Conservation (phyloP, 2,329 filamentous ascomycete genomes). For the Pestalotiopsis sp. region DNA sequence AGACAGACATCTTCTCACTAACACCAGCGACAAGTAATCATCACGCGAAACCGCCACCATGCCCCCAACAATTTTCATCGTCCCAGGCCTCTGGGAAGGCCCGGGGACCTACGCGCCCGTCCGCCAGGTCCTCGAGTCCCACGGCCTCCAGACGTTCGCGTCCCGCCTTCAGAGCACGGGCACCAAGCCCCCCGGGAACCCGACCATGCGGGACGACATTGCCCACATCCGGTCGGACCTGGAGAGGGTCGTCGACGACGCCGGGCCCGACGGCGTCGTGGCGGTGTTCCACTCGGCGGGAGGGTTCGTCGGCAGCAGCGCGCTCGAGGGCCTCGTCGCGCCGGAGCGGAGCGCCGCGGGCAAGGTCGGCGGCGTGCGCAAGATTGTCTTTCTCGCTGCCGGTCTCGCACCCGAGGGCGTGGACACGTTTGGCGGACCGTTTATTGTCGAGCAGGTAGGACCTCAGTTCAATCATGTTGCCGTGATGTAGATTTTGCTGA, state of each 20-base stretch:
- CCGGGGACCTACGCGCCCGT: conserved; percentile 20
- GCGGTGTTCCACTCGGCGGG: conserved; percentile 25
- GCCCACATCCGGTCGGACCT: conserved; percentile 20
- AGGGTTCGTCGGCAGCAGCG: conserved; percentile 24
- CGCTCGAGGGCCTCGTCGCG: conserved; percentile 22
- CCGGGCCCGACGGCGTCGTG: conserved; percentile 21
- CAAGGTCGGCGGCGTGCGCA: conserved; percentile 22
- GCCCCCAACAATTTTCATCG: conserved; percentile 23
- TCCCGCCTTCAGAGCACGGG: conserved; percentile 24
- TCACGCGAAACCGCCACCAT: background rate
- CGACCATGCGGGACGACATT: conserved; percentile 26
- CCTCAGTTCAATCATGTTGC: background rate
- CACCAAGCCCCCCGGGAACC: conserved; percentile 19
- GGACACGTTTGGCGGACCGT: conserved; percentile 20
- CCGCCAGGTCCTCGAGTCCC: conserved; percentile 10
- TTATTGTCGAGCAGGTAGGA: conserved; percentile 22
- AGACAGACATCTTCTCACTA: too few relatives aligned
- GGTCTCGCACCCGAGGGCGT: conserved; percentile 20
- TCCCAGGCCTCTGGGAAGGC: conserved; percentile 30
- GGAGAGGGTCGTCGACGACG: conserved; percentile 18
- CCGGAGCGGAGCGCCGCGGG: conserved; percentile 10
- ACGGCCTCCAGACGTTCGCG: conserved; percentile 9
- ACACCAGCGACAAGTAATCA: too few relatives aligned
- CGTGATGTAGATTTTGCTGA: too few relatives aligned
- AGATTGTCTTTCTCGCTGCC: conserved; percentile 25